phyloP scores from a whole-genome alignment of 140 eudicot species.

The Cichorium intybus region DNA sequence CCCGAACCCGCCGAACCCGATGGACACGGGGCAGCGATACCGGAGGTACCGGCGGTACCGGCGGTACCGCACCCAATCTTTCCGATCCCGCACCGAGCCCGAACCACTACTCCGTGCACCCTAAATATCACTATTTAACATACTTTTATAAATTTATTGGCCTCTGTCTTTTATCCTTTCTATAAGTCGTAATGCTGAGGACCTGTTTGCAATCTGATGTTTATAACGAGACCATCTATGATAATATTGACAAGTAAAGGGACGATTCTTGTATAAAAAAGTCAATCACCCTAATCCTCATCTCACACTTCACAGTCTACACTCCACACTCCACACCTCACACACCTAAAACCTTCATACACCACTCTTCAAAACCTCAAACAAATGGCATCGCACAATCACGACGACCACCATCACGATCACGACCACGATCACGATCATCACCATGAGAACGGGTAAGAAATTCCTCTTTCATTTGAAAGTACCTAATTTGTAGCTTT shows the following conservation, averaged over 20 bases:
- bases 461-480: neutral
- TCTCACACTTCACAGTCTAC: slow-evolving; percentile 7
- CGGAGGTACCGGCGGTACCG: too few relatives aligned
- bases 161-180: too few relatives aligned
- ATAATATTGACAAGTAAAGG: neutral
- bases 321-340: neutral
- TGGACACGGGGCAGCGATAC: too few relatives aligned
- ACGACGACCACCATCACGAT: too few relatives aligned
- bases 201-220: neutral
- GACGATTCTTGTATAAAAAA: neutral
- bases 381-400: slow-evolving; percentile 53
- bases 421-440: slow-evolving; percentile 27
- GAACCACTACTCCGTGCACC: too few relatives aligned
- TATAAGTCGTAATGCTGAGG: too few relatives aligned
- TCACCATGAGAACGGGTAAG: slow-evolving; percentile 49
- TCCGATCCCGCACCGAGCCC: too few relatives aligned
- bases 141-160: too few relatives aligned
- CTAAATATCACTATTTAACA: too few relatives aligned
- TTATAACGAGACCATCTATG: neutral
- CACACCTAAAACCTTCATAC: slow-evolving; percentile 4
- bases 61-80: too few relatives aligned
- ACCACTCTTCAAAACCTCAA: neutral
- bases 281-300: slow-evolving; percentile 1
- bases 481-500: neutral
- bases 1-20: too few relatives aligned